Evolutionary conservation across 192 early-diverging fungal genomes (phyloP).

Genomic region (Chytriomyces sp.): DNA sequence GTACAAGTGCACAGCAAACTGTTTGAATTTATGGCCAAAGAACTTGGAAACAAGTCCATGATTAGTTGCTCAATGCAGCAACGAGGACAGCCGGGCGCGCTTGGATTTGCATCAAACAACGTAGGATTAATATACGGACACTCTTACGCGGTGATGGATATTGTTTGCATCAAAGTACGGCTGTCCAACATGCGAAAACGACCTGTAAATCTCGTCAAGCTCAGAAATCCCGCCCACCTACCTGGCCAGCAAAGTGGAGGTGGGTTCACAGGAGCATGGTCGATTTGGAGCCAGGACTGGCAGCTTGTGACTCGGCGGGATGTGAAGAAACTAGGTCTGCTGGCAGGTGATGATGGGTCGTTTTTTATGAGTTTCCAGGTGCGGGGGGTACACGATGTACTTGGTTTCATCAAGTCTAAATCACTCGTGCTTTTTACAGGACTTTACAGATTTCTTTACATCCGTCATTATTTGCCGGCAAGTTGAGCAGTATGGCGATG

Average conservation of each 20-base stretch:
- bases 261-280: slow-evolving; percentile 47
- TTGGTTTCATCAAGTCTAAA: slow-evolving; percentile 21
- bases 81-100: background rate
- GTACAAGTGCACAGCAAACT: slow-evolving; percentile 14
- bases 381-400: background rate
- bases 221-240: slow-evolving; percentile 51
- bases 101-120: background rate
- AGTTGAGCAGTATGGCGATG: slow-evolving; percentile 19
- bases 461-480: slow-evolving; percentile 50
- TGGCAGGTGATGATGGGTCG: slow-evolving; percentile 41
- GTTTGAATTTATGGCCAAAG: slow-evolving; percentile 35
- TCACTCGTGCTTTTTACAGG: slow-evolving; percentile 33
- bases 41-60: slow-evolving; percentile 28
- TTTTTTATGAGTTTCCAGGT: slow-evolving; percentile 59
- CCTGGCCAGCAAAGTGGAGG: background rate
- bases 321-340: slow-evolving; percentile 42
- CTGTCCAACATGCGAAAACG: slow-evolving; percentile 38
- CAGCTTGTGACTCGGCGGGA: slow-evolving; percentile 37
- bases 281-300: slow-evolving; percentile 51
- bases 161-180: slow-evolving; percentile 36
- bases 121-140: slow-evolving; percentile 37
- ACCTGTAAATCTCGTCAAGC: slow-evolving; percentile 37
- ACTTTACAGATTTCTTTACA: slow-evolving; percentile 51
- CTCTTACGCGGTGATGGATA: slow-evolving; percentile 47
- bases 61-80: slow-evolving; percentile 56